phyloP scores from a whole-genome alignment of 2,329 filamentous ascomycete species.

The Trichoderma lentiforme region DNA sequence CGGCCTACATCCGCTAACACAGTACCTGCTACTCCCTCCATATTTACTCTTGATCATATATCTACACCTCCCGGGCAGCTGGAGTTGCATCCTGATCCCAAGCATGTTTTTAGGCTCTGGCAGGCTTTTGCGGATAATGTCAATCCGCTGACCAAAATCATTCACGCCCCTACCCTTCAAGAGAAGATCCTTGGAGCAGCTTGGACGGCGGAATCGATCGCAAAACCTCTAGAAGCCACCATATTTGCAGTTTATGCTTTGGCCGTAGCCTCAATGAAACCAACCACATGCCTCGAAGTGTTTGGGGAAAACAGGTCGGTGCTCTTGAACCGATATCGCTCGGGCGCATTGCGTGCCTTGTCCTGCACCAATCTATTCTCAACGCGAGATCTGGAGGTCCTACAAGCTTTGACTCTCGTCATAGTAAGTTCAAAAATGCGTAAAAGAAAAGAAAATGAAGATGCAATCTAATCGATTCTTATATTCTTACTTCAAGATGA shows the following conservation, averaged over 20 bases:
- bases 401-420: constrained; percentile 57
- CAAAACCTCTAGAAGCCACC: constrained; percentile 57
- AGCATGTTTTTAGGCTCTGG: constrained; percentile 69
- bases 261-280: constrained; percentile 61
- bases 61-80: neutral
- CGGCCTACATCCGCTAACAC: neutral
- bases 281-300: constrained; percentile 32
- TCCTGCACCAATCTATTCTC: neutral
- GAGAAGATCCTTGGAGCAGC: constrained; percentile 61
- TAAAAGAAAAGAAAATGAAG: neutral
- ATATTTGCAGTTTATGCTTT: constrained; percentile 64
- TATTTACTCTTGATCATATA: neutral
- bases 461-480: neutral
- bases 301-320: constrained; percentile 38
- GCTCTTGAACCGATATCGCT: constrained; percentile 49
- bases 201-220: constrained; percentile 51
- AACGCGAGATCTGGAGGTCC: neutral
- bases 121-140: constrained; percentile 71
- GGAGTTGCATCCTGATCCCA: constrained; percentile 57
- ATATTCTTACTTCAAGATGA: neutral
- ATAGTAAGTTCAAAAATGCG: constrained; percentile 38
- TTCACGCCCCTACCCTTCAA: constrained; percentile 69
- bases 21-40: neutral
- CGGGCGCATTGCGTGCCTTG: constrained; percentile 55
- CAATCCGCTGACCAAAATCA: constrained; percentile 68